Base-by-base conservation (phyloP, 176 grass and related monocot species). In the Carex myosuroides region DNA sequence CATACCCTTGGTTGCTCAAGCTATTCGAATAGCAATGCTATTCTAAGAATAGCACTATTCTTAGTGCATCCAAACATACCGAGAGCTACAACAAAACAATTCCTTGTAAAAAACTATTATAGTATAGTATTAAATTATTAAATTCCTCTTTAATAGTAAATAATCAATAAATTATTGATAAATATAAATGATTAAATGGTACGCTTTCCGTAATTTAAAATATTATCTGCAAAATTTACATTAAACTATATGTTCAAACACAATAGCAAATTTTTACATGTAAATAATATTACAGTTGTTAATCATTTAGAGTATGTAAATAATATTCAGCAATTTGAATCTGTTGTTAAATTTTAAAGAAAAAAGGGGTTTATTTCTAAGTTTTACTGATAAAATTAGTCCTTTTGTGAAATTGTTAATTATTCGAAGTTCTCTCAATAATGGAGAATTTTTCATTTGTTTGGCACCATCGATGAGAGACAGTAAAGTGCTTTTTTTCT, bases 381-480 rank as follows among this genome's bases (percentile, higher is more conserved):
- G 10, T 52, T 70, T 13, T 26, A 14, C 8, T 26, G 46, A 53
- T 52, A 74, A 74, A 74, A 52, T 26, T 14, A 74, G 20, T 13
- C 39, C 8, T 73, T 52, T 20, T 62, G 18, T 62, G 60, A 13
- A 37, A 37, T 39, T 70, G 30, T 17, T 41, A 70, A 70, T 70
- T 18, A 18, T 62, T 62, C 16, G 4, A 41, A 42, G 35, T 22
- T 16, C 46, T 54, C 11, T 54, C 12, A 76, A 29, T 76, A 76
- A 76, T 76, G 21, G 13, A 76, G 20, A 54, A 76, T 55, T 55
- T 76, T 44, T 54, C 21, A 76, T 76, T 53, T 76, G 72, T 48
- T 76, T 76, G 48, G 72, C 72, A 55, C 48, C 72, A 55, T 76
- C 48, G 72, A 76, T 32, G 48, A 76, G 72, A 48, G 72, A 55